Percentiles rank a stretch among this genome's conserved stretches.
Evolutionary conservation across 1,139 yeast genomes (phyloP).

Genomic region (Trichomonascaceae sp.): DNA sequence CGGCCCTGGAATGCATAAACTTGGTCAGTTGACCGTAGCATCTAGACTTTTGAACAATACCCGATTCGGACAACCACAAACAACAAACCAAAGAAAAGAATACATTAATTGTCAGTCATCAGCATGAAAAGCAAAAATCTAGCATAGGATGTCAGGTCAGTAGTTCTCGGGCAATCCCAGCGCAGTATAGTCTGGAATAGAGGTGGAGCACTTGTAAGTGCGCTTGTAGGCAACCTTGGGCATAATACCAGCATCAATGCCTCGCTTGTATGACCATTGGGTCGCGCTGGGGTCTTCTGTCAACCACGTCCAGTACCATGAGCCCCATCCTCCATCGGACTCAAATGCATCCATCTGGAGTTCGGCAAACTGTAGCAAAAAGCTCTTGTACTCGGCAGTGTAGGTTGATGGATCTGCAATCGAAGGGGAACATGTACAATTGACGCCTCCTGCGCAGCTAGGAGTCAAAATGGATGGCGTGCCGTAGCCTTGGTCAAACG

Average conservation of each 20-base stretch:
- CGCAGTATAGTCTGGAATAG: slow-evolving; percentile 17
- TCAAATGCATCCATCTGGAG: slow-evolving; percentile 25
- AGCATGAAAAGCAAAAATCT: neutral
- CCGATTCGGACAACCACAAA: no score
- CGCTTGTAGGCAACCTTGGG: slow-evolving; percentile 23
- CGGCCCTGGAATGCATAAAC: no score
- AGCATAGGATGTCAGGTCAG: slow-evolving; percentile 5
- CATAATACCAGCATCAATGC: slow-evolving; percentile 19
- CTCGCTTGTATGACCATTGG: slow-evolving; percentile 26
- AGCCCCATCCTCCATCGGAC: slow-evolving; percentile 24
- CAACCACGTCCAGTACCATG: slow-evolving; percentile 28
- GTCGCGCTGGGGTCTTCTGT: slow-evolving; percentile 20
- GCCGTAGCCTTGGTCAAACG: slow-evolving; percentile 15
- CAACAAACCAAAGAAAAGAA: no score
- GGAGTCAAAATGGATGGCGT: slow-evolving; percentile 15
- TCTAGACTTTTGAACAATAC: no score
- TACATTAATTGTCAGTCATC: neutral
- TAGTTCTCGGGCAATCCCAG: slow-evolving; percentile 21
- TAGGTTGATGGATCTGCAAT: slow-evolving; percentile 18
- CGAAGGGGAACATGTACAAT: slow-evolving; percentile 21
- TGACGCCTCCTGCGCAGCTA: slow-evolving; percentile 16
- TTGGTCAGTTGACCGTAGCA: no score
- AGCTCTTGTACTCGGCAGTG: slow-evolving; percentile 18
- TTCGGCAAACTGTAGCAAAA: slow-evolving; percentile 22
- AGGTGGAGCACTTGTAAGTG: slow-evolving; percentile 16